Evolutionary conservation across 2,329 filamentous ascomycete genomes (phyloP), one percentile per base, ranked within the genome.

Genomic region (Clonostachys byssicola): DNA sequence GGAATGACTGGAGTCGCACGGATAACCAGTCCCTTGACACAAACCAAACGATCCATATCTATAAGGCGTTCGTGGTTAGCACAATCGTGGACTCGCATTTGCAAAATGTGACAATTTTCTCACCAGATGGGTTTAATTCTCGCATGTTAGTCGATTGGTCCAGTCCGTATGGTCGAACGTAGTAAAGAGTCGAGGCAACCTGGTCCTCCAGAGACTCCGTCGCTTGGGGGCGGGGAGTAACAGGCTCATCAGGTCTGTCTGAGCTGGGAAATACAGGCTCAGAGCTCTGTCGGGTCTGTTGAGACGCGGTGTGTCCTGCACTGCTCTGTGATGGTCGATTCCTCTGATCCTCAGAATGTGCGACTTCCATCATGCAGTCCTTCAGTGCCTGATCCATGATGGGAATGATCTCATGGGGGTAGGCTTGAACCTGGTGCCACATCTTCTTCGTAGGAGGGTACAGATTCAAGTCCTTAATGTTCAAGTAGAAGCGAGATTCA

Each of bases 31-130:
- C 94, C 94, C 69, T 97, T 99, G 68, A 99, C 86, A 54, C 86
- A 89, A 54, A 99, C 86, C 54, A 99, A 80, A 62, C 95, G 95
- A 68, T 99, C 95, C 81, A 97, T 96, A 61, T 97, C 90, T 79
- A 56, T 10, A 43, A 34, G 55, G 12, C 42, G 34, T 5, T n/a
- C 39, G 45, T 58, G 34, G 58, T 51, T 42, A 48, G 40, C 44
- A 35, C 12, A 23, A 14, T 16, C n/a, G 34, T 5, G 6, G 17
- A 36, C 16, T 35, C 18, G 4, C 20, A 18, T 4, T 10, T 30
- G 9, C 6, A 30, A 30, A 3, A 30, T 3, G 5, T 8, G 6
- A 14, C 12, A 2, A 12, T 12, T 6, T 9, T 49, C 73, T 58
- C 72, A 83, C 81, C 86, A 47, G 88, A 88, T 5, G 94, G 94